phyloP scores from a whole-genome alignment of 2,329 filamentous ascomycete species.

The Fusarium incarnatum region DNA sequence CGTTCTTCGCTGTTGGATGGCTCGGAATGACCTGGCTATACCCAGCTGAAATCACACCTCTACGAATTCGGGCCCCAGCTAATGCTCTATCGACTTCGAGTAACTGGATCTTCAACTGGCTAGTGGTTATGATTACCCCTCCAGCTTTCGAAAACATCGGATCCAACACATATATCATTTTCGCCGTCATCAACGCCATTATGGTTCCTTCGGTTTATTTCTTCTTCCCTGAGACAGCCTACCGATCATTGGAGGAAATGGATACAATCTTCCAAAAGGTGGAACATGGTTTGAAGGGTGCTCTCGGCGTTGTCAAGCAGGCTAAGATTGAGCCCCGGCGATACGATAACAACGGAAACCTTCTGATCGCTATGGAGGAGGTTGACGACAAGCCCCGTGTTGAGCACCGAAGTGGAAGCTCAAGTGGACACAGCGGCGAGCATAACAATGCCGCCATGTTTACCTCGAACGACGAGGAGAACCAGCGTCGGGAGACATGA shows the following conservation, averaged over 20 bases:
- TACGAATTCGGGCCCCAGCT: conserved; percentile 72
- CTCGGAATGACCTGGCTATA: conserved; percentile 73
- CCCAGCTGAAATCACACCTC: conserved; percentile 73
- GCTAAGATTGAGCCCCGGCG: conserved; percentile 62
- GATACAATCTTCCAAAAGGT: conserved; percentile 72
- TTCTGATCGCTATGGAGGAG: conserved; percentile 61
- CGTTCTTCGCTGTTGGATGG: conserved; percentile 70
- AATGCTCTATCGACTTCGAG: conserved; percentile 66
- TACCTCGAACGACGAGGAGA: conserved; percentile 51
- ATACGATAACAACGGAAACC: conserved; percentile 70
- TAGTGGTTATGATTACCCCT: conserved; percentile 72
- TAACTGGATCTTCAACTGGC: conserved; percentile 74
- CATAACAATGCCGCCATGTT: conserved; percentile 46
- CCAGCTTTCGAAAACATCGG: conserved; percentile 69
- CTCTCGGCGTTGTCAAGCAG: conserved; percentile 53
- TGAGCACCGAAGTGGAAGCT: conserved; percentile 47
- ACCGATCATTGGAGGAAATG: conserved; percentile 74
- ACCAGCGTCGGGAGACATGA: conserved; percentile 44
- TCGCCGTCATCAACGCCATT: conserved; percentile 72
- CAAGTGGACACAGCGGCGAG: conserved; percentile 42
- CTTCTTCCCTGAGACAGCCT: conserved; percentile 74
- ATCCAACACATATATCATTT: conserved; percentile 71
- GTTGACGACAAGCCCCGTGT: conserved; percentile 52
- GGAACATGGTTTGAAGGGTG: conserved; percentile 53
- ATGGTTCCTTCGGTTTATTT: conserved; percentile 69